Conservation (phyloP, 2,329 filamentous ascomycete genomes). For the Xylariales sp. region DNA sequence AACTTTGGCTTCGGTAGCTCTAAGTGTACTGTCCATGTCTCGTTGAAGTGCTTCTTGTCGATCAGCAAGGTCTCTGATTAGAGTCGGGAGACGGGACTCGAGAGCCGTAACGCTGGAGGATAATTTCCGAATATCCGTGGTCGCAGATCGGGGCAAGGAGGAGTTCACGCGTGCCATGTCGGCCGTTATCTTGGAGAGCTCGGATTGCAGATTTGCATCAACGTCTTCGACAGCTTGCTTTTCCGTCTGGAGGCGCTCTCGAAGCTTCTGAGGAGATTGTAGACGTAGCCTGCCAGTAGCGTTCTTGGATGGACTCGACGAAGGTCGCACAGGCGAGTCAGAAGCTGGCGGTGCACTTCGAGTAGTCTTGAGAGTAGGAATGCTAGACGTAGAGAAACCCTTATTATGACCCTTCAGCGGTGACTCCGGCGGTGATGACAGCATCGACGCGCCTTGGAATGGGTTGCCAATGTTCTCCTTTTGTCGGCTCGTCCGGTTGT, state of each 20-base stretch:
- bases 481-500: constrained; percentile 38
- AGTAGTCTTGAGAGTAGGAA: constrained; percentile 43
- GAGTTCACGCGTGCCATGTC: constrained; percentile 63
- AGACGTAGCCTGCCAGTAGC: constrained; percentile 56
- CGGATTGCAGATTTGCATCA: constrained; percentile 65
- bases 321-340: constrained; percentile 17
- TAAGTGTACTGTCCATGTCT: constrained; percentile 68
- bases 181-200: constrained; percentile 74
- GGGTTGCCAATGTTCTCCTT: constrained; percentile 40
- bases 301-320: constrained; percentile 33
- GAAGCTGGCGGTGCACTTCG: constrained; percentile 9
- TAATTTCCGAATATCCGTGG: constrained; percentile 44
- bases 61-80: constrained; percentile 54
- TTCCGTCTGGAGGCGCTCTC: constrained; percentile 80
- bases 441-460: constrained; percentile 13
- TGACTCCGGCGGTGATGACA: constrained; percentile 14
- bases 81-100: constrained; percentile 59
- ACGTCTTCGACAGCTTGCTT: constrained; percentile 68
- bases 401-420: constrained; percentile 37
- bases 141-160: constrained; percentile 30
- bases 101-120: constrained; percentile 58
- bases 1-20: constrained; percentile 71
- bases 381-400: constrained; percentile 48
- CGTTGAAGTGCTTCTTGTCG: constrained; percentile 60
- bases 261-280: constrained; percentile 68